These are phyloP conservation scores for Sugiyamaella smithiae DNA, from an alignment of 805 yeast genomes.

Conservation along the genomic window DNA sequence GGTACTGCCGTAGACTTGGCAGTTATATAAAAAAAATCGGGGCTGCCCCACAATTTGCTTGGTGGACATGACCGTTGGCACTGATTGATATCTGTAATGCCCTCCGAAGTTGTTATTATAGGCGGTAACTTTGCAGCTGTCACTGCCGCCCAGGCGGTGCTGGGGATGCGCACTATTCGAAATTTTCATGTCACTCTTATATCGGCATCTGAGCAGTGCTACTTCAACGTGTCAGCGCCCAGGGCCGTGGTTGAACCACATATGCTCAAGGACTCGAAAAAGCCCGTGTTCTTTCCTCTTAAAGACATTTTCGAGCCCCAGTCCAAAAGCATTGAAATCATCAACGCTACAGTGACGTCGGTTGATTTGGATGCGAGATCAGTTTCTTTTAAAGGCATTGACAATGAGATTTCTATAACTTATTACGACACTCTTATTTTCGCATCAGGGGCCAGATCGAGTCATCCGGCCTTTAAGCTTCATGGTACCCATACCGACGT, in stretches of 20 bases:
- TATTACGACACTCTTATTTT: constrained; percentile 21
- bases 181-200: constrained; percentile 20
- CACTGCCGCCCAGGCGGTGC: constrained; percentile 10
- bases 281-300: constrained; percentile 6
- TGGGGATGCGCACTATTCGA: constrained; percentile 3
- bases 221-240: constrained; percentile 21
- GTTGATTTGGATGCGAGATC: constrained; percentile 18
- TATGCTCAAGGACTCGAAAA: not conserved
- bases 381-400: constrained; percentile 7
- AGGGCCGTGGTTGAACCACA: constrained; percentile 21
- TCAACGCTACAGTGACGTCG: constrained; percentile 18
- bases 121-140: constrained; percentile 19
- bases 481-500: constrained; percentile 11
- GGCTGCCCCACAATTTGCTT: constrained; percentile 1
- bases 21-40: too few relatives aligned
- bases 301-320: constrained; percentile 1
- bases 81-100: not conserved
- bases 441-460: constrained; percentile 23
- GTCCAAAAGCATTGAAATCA: constrained; percentile 12
- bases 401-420: not conserved
- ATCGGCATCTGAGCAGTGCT: constrained; percentile 16
- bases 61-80: not conserved
- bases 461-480: constrained; percentile 17
- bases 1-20: not conserved
- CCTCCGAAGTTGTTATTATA: constrained; percentile 15